phyloP scores from a whole-genome alignment of 371 early-diverging fungal genomes.

The Lichtheimia corymbifera region DNA sequence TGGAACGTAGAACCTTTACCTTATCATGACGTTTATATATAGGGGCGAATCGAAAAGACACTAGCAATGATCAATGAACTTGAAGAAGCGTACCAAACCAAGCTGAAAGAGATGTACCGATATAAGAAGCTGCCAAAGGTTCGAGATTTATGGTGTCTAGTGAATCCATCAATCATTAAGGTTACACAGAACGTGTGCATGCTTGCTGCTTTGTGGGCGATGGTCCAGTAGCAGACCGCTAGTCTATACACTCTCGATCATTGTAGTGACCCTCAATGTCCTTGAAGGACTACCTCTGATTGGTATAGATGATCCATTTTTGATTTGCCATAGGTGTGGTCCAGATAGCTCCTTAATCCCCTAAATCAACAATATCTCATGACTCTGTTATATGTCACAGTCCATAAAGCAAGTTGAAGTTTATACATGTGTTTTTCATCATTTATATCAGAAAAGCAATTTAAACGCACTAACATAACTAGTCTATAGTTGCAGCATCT shows the following conservation, averaged over 20 bases:
- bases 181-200: background rate
- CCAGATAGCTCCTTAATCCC: too few relatives aligned
- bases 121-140: background rate
- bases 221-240: background rate
- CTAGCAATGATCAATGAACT: background rate
- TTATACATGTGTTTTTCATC: too few relatives aligned
- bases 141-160: background rate
- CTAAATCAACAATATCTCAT: too few relatives aligned
- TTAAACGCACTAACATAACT: too few relatives aligned
- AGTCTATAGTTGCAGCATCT: too few relatives aligned
- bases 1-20: background rate
- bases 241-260: too few relatives aligned
- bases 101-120: background rate
- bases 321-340: too few relatives aligned
- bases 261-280: background rate
- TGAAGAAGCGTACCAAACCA: background rate
- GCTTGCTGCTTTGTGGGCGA: background rate
- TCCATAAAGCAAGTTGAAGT: too few relatives aligned
- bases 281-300: too few relatives aligned
- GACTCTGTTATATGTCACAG: too few relatives aligned
- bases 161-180: constrained; percentile 8
- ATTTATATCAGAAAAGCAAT: too few relatives aligned
- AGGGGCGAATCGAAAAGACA: background rate
- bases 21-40: background rate
- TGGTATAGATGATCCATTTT: too few relatives aligned